Percentiles rank a stretch among this genome's conserved stretches.
Evolutionary conservation across 768 basidiomycete genomes (phyloP).

Genomic region (Polyporus arcularius): DNA sequence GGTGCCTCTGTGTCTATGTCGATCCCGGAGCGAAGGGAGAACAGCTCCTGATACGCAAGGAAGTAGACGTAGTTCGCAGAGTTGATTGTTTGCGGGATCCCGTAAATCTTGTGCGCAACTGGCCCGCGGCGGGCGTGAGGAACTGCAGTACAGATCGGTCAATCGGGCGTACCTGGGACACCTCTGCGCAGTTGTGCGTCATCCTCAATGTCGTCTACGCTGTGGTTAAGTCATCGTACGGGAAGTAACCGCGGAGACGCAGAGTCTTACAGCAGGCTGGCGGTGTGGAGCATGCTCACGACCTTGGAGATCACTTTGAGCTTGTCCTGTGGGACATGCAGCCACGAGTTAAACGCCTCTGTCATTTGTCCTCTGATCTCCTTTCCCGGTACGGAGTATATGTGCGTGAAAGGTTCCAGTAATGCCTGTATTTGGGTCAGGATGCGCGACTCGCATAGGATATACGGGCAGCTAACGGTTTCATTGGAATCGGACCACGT

Average conservation of each 20-base stretch:
- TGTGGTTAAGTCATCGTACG: conserved; percentile 34
- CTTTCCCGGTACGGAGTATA: conserved; percentile 85
- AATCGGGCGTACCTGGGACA: conserved; percentile 57
- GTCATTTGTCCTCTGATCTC: conserved; percentile 88
- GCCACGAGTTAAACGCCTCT: conserved; percentile 92
- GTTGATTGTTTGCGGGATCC: conserved; percentile 95
- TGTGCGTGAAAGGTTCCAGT: conserved; percentile 87
- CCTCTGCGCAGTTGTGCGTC: conserved; percentile 86
- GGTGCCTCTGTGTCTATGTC: conserved; percentile 2
- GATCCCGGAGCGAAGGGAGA: conserved; percentile 46
- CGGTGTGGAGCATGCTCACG: conserved; percentile 93
- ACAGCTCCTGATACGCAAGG: conserved; percentile 85
- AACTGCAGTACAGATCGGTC: not conserved
- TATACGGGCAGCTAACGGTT: conserved; percentile 10
- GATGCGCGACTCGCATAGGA: no score
- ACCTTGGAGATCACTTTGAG: conserved; percentile 75
- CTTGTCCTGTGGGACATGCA: conserved; percentile 74
- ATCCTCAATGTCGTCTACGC: conserved; percentile 95
- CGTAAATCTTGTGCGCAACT: conserved; percentile 97
- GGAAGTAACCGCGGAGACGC: not conserved
- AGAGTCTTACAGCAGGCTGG: conserved; percentile 79
- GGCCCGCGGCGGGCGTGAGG: not conserved
- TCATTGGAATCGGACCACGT: conserved; percentile 26
- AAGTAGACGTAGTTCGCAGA: conserved; percentile 98
- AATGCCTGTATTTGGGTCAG: conserved; percentile 42